phyloP scores from a whole-genome alignment of 805 yeast genomes.

The Lipomyces sp. region DNA sequence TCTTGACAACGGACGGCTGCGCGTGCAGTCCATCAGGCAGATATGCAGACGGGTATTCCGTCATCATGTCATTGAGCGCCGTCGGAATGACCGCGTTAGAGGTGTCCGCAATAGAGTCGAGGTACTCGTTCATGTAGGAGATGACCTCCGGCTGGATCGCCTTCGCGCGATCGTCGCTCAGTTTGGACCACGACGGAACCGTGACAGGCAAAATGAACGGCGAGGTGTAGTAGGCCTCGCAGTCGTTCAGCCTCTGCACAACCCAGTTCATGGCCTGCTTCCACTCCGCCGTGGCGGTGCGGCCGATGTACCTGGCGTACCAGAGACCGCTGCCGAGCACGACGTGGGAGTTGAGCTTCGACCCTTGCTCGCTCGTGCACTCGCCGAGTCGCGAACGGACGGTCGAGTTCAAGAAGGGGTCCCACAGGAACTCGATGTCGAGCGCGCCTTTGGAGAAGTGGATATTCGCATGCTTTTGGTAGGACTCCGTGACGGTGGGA shows the following conservation, averaged over 20 bases:
- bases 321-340: slow-evolving; percentile 27
- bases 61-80: slow-evolving; percentile 25
- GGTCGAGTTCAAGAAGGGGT: slow-evolving; percentile 27
- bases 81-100: slow-evolving; percentile 25
- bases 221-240: slow-evolving; percentile 10
- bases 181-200: slow-evolving; percentile 19
- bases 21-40: slow-evolving; percentile 28
- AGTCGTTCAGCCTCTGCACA: slow-evolving; percentile 6
- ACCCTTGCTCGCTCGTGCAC: neutral
- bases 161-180: slow-evolving; percentile 21
- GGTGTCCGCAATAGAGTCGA: slow-evolving; percentile 22
- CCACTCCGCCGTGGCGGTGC: slow-evolving; percentile 19
- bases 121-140: slow-evolving; percentile 26
- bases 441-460: slow-evolving; percentile 19
- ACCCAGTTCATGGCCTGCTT: slow-evolving; percentile 17
- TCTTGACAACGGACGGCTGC: slow-evolving; percentile 21
- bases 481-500: slow-evolving; percentile 25
- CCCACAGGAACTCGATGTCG: slow-evolving; percentile 28
- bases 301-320: slow-evolving; percentile 29
- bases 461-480: slow-evolving; percentile 25
- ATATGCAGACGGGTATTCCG: slow-evolving; percentile 11
- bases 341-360: slow-evolving; percentile 9
- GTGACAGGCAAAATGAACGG: slow-evolving; percentile 24
- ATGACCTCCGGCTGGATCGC: slow-evolving; percentile 22
- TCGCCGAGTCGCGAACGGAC: slow-evolving; percentile 12